These are phyloP conservation scores for Crithidia thermophila DNA, from an alignment of 208 protist species.

Conservation along the genomic window DNA sequence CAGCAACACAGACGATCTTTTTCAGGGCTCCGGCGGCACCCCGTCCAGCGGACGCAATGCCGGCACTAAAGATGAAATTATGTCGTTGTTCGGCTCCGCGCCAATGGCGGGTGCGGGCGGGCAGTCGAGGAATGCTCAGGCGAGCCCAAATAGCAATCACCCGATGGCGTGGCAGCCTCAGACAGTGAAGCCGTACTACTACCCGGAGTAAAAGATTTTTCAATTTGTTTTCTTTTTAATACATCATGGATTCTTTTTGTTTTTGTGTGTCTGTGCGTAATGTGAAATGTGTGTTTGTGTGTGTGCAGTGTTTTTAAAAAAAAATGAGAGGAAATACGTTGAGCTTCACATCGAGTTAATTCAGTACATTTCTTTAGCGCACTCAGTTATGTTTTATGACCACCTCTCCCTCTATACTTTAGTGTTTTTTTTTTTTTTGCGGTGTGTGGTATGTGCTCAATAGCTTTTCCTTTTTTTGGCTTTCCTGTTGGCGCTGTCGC, in stretches of 20 bases:
- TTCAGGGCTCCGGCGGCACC: conserved; percentile 10
- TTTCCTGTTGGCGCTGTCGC: too few relatives aligned
- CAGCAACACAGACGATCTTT: conserved; percentile 34
- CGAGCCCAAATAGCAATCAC: conserved; percentile 6
- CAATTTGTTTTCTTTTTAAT: neutral
- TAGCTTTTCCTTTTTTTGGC: too few relatives aligned
- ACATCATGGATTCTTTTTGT: neutral
- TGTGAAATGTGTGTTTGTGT: neutral
- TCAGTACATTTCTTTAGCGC: too few relatives aligned
- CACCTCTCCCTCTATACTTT: too few relatives aligned
- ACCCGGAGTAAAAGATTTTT: conserved; percentile 30
- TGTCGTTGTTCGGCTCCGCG: conserved; percentile 58
- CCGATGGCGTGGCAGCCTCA: conserved; percentile 57
- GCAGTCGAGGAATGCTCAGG: neutral
- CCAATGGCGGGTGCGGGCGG: conserved; percentile 12
- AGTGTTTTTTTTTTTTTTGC: too few relatives aligned
- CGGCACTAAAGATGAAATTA: conserved; percentile 52
- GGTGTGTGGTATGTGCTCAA: too few relatives aligned
- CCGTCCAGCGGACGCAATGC: neutral
- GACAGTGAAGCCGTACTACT: conserved; percentile 34
- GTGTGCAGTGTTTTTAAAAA: too few relatives aligned
- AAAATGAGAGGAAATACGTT: too few relatives aligned
- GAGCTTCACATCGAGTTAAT: too few relatives aligned
- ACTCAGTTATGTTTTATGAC: too few relatives aligned
- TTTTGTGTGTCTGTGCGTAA: too few relatives aligned